Evolutionary conservation across 257 asterid genomes (phyloP).

Genomic region (Solanum arcanum): DNA sequence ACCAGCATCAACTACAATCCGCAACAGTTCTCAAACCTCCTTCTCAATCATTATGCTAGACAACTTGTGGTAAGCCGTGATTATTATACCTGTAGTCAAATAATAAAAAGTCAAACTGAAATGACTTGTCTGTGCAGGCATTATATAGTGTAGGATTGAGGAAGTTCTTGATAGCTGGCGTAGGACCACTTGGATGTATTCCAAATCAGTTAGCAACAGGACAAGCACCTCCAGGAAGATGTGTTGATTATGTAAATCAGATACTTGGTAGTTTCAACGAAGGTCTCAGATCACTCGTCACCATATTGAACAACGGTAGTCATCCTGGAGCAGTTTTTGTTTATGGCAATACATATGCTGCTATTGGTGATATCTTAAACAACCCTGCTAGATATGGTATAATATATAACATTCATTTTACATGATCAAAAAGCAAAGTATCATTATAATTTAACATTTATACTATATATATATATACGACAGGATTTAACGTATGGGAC

Average conservation of each 20-base stretch:
- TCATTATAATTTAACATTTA: neutral
- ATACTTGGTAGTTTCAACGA: slow-evolving; percentile 57
- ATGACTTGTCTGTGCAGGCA: slow-evolving; percentile 10
- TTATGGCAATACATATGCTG: slow-evolving; percentile 53
- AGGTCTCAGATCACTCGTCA: slow-evolving; percentile 46
- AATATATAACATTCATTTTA: neutral
- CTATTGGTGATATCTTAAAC: slow-evolving; percentile 60
- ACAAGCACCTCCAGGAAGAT: slow-evolving; percentile 54
- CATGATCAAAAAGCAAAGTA: neutral
- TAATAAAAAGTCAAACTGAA: no score
- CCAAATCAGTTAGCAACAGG: slow-evolving; percentile 73
- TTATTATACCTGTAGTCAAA: neutral
- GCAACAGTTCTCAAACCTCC: slow-evolving; percentile 57
- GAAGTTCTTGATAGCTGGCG: slow-evolving; percentile 50
- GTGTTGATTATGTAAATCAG: slow-evolving; percentile 78
- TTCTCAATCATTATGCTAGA: slow-evolving; percentile 58
- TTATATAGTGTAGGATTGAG: slow-evolving; percentile 69
- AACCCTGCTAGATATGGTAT: slow-evolving; percentile 30
- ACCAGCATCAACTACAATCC: slow-evolving; percentile 63
- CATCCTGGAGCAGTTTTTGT: slow-evolving; percentile 66
- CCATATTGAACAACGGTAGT: slow-evolving; percentile 51
- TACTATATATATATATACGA: neutral
- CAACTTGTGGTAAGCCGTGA: slow-evolving; percentile 33
- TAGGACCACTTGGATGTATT: slow-evolving; percentile 90
- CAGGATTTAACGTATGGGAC: slow-evolving; percentile 52